Evolutionary conservation across 2,329 filamentous ascomycete species (phyloP).

Genomic region (Blastomyces percursus): DNA sequence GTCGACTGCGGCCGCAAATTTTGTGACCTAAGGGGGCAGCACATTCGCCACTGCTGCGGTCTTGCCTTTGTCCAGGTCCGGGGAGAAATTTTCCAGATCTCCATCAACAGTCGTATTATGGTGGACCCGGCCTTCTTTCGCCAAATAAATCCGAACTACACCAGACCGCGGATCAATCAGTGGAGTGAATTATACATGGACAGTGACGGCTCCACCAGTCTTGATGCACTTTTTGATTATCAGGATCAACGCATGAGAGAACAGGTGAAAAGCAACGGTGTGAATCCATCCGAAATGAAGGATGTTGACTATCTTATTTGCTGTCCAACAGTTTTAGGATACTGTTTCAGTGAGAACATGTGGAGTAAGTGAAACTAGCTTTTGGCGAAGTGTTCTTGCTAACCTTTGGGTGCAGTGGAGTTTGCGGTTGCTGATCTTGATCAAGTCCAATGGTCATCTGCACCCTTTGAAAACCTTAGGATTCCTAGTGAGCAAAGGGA

Average conservation of each 20-base stretch:
- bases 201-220: neutral
- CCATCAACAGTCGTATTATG: slow-evolving; percentile 17
- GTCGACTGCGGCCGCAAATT: slow-evolving; percentile 22
- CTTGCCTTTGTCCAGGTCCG: slow-evolving; percentile 25
- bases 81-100: slow-evolving; percentile 15
- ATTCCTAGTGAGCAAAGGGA: too few relatives aligned
- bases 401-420: slow-evolving; percentile 7
- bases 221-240: slow-evolving; percentile 11
- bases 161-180: slow-evolving; percentile 13
- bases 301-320: slow-evolving; percentile 15
- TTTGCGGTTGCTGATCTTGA: too few relatives aligned
- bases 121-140: slow-evolving; percentile 18
- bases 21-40: slow-evolving; percentile 17
- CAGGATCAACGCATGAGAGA: slow-evolving; percentile 9
- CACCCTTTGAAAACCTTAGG: too few relatives aligned
- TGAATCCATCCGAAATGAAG: slow-evolving; percentile 8
- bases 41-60: slow-evolving; percentile 24
- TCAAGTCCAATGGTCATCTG: too few relatives aligned
- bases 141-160: slow-evolving; percentile 20
- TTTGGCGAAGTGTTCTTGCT: slow-evolving; percentile 4
- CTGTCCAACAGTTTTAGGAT: slow-evolving; percentile 17
- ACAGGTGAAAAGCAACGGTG: slow-evolving; percentile 9
- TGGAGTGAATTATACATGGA: slow-evolving; percentile 4
- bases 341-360: slow-evolving; percentile 17
- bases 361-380: slow-evolving; percentile 15